Evolutionary conservation across 2,329 filamentous ascomycete genomes (phyloP).

Genomic region (Dissoconium aciculare): DNA sequence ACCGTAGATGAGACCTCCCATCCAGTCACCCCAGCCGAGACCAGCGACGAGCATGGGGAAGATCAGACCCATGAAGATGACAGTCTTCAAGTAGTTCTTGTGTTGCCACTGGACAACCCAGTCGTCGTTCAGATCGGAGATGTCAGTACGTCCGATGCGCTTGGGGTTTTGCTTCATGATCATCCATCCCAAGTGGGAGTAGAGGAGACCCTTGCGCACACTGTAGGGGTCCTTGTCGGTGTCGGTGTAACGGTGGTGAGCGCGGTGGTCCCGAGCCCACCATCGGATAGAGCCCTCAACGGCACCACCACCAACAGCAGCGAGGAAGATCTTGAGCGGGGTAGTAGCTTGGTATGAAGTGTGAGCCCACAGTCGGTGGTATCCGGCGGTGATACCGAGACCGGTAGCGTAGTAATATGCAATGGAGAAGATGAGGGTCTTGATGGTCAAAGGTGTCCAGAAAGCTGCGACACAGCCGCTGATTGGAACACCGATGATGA

Average conservation of each 20-base stretch:
- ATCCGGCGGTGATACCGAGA: conserved; percentile 37
- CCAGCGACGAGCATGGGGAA: conserved; percentile 64
- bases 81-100: conserved; percentile 68
- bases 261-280: conserved; percentile 78
- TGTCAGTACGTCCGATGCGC: conserved; percentile 74
- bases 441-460: conserved; percentile 59
- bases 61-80: conserved; percentile 60
- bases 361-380: conserved; percentile 77
- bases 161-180: conserved; percentile 87
- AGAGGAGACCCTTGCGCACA: conserved; percentile 72
- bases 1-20: conserved; percentile 69
- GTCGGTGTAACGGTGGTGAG: conserved; percentile 83
- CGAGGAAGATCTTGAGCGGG: conserved; percentile 68
- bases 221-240: conserved; percentile 87
- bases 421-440: conserved; percentile 60
- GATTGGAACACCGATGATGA: conserved; percentile 66
- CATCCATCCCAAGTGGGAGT: conserved; percentile 83
- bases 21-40: conserved; percentile 66
- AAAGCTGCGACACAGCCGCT: conserved; percentile 57
- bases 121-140: conserved; percentile 77
- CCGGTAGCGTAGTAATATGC: conserved; percentile 68
- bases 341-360: conserved; percentile 63
- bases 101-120: conserved; percentile 77
- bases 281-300: conserved; percentile 76
- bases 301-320: conserved; percentile 65